These are phyloP conservation scores for Lasiodiplodia sp. DNA, from an alignment of 2,329 filamentous ascomycete species.

Conservation along the genomic window DNA sequence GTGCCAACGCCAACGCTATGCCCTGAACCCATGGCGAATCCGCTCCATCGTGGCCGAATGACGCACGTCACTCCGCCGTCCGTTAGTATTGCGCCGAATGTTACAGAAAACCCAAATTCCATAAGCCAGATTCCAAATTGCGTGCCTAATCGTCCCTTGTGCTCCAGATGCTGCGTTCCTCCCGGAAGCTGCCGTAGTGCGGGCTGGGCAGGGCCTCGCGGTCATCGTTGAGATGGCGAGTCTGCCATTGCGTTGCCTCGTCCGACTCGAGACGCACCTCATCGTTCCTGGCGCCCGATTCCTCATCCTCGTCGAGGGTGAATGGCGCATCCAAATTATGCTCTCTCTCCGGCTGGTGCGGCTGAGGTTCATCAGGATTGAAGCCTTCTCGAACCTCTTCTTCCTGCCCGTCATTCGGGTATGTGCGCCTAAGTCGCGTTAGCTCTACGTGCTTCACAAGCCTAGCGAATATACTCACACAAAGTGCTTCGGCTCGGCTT, in stretches of 20 bases:
- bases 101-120: slow-evolving; percentile 6
- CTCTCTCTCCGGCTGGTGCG: slow-evolving; percentile 50
- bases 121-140: slow-evolving; percentile 1
- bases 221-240: slow-evolving; percentile 13
- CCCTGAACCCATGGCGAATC: slow-evolving; percentile 11
- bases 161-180: slow-evolving; percentile 51
- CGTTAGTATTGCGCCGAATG: background rate
- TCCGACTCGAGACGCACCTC: slow-evolving; percentile 49
- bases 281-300: slow-evolving; percentile 43
- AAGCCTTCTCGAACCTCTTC: slow-evolving; percentile 64
- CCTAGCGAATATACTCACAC: slow-evolving; percentile 51
- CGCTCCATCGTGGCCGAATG: background rate
- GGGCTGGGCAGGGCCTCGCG: slow-evolving; percentile 31
- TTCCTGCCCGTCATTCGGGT: slow-evolving; percentile 53
- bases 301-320: slow-evolving; percentile 50
- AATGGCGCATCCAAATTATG: slow-evolving; percentile 57
- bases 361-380: slow-evolving; percentile 56
- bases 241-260: slow-evolving; percentile 54
- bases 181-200: slow-evolving; percentile 52
- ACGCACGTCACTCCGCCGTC: background rate
- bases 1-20: slow-evolving; percentile 20
- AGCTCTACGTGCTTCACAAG: slow-evolving; percentile 27
- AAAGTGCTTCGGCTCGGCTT: slow-evolving; percentile 61
- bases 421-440: slow-evolving; percentile 51
- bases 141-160: slow-evolving; percentile 26